Conservation (phyloP, 1,284 basidiomycete genomes). For the Leccinum subrobustum region DNA sequence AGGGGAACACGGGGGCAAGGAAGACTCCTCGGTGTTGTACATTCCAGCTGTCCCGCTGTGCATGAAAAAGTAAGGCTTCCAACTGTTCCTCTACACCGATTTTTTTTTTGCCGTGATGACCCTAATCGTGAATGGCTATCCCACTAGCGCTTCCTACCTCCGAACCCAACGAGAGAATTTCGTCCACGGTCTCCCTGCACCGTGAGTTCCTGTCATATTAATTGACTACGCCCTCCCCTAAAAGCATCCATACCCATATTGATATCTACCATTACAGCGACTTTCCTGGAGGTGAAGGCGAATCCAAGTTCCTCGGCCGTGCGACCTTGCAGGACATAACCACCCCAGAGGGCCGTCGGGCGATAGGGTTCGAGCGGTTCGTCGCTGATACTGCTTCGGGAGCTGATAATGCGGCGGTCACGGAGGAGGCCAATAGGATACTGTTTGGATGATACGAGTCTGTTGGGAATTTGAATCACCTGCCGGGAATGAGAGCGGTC, state of each 20-base stretch:
- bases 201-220: conserved; percentile 37
- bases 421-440: conserved; percentile 25
- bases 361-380: conserved; percentile 39
- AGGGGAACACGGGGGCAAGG: conserved; percentile 51
- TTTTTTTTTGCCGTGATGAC: background rate
- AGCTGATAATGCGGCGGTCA: conserved; percentile 10
- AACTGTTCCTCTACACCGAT: background rate
- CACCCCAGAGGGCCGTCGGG: conserved; percentile 33
- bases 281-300: conserved; percentile 75
- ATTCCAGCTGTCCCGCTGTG: conserved; percentile 79
- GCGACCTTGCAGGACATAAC: conserved; percentile 44
- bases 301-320: conserved; percentile 54
- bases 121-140: background rate
- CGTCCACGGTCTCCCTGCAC: conserved; percentile 54
- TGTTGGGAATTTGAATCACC: background rate
- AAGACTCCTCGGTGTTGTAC: conserved; percentile 76
- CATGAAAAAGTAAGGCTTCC: conserved; percentile 48
- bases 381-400: background rate
- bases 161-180: conserved; percentile 59
- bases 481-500: conserved; percentile 1
- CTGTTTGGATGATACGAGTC: conserved; percentile 22
- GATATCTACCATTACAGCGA: conserved; percentile 42
- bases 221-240: background rate
- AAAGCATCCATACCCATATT: background rate
- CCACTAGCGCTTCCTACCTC: conserved; percentile 56